phyloP scores from a whole-genome alignment of 768 basidiomycete genomes.

The Pulveroboletus sp. region DNA sequence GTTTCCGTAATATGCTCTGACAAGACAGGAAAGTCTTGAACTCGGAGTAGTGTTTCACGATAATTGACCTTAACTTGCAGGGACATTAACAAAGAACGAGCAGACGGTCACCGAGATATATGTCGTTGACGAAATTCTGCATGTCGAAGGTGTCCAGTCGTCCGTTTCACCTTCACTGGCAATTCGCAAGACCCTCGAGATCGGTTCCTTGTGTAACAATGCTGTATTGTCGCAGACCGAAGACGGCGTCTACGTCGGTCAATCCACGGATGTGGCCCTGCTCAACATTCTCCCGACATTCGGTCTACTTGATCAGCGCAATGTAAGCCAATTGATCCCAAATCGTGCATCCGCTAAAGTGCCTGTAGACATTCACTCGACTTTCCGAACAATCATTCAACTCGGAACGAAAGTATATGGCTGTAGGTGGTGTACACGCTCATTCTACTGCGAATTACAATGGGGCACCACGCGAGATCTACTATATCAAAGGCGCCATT shows the following conservation, averaged over 20 bases:
- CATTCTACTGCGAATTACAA: slow-evolving; percentile 26
- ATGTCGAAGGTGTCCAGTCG: slow-evolving; percentile 48
- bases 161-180: slow-evolving; percentile 55
- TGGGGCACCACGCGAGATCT: slow-evolving; percentile 57
- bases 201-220: slow-evolving; percentile 90
- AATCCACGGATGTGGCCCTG: slow-evolving; percentile 90
- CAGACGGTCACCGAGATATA: slow-evolving; percentile 91
- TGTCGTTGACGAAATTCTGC: slow-evolving; percentile 74
- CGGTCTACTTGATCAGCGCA: slow-evolving; percentile 62
- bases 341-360: slow-evolving; percentile 3
- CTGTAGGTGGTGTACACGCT: slow-evolving; percentile 68
- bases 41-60: not conserved
- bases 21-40: slow-evolving; percentile 68
- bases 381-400: slow-evolving; percentile 84
- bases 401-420: slow-evolving; percentile 94
- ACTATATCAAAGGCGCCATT: slow-evolving; percentile 90
- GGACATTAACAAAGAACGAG: slow-evolving; percentile 93
- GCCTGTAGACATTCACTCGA: slow-evolving; percentile 57
- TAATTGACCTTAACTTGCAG: slow-evolving; percentile 29
- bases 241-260: slow-evolving; percentile 73
- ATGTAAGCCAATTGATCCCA: slow-evolving; percentile 40
- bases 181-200: slow-evolving; percentile 66
- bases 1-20: slow-evolving; percentile 98
- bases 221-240: slow-evolving; percentile 61
- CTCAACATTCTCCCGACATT: slow-evolving; percentile 72